Evolutionary conservation across 2,329 filamentous ascomycete species (phyloP).

Genomic region (Huntiella decipiens): DNA sequence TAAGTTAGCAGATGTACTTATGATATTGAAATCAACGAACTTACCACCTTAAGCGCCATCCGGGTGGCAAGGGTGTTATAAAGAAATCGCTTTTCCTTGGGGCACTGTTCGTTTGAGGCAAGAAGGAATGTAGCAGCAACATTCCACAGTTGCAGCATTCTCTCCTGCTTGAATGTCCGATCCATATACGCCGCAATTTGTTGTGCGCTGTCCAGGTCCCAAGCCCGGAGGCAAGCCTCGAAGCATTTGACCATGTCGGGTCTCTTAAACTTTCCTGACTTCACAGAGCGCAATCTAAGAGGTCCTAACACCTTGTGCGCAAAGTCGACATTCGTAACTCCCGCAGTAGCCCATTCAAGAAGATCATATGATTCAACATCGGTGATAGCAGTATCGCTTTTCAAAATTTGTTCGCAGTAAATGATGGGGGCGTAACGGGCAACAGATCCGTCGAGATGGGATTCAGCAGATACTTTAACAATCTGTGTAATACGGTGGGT

Average conservation of each 20-base stretch:
- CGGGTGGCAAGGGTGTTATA: constrained; percentile 29
- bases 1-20: background rate
- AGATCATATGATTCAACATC: constrained; percentile 34
- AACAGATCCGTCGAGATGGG: constrained; percentile 2
- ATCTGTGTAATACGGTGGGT: constrained; percentile 1
- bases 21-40: background rate
- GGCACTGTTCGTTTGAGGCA: constrained; percentile 27
- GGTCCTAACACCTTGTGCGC: constrained; percentile 30
- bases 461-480: constrained; percentile 4
- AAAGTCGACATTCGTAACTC: constrained; percentile 21
- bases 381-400: constrained; percentile 26
- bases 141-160: constrained; percentile 33
- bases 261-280: constrained; percentile 32
- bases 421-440: constrained; percentile 5
- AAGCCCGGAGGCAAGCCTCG: constrained; percentile 32
- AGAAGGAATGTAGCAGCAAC: constrained; percentile 34
- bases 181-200: constrained; percentile 37
- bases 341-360: constrained; percentile 33
- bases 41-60: constrained; percentile 10
- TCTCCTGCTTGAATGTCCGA: constrained; percentile 29
- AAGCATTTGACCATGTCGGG: constrained; percentile 29
- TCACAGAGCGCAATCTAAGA: constrained; percentile 23
- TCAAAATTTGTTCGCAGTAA: constrained; percentile 15
- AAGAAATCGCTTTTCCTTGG: constrained; percentile 29
- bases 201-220: constrained; percentile 21